phyloP scores from a whole-genome alignment of 2,329 filamentous ascomycete genomes.

The Hypoxylon sp. region DNA sequence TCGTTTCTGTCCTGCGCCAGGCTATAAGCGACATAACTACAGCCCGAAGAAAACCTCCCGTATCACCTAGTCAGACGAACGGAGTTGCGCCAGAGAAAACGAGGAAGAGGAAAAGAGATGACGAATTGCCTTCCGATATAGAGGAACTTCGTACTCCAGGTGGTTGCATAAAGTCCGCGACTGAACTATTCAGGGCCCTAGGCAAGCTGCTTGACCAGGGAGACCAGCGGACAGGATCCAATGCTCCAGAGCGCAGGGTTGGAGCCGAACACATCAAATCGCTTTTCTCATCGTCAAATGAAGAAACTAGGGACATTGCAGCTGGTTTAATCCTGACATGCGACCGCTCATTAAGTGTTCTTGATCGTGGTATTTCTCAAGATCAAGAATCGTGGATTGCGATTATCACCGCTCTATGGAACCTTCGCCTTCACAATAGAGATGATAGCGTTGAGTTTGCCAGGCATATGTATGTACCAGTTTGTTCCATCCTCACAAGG shows the following conservation, averaged over 20 bases:
- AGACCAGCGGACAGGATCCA: constrained; percentile 51
- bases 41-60: constrained; percentile 42
- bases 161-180: constrained; percentile 61
- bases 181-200: constrained; percentile 63
- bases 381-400: constrained; percentile 63
- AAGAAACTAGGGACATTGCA: constrained; percentile 62
- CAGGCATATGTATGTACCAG: constrained; percentile 59
- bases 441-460: constrained; percentile 65
- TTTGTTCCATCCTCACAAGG: constrained; percentile 58
- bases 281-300: constrained; percentile 64
- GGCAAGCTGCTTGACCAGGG: constrained; percentile 62
- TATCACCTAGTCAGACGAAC: constrained; percentile 24
- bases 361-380: constrained; percentile 52
- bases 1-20: constrained; percentile 74
- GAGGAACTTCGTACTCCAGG: constrained; percentile 56
- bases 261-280: constrained; percentile 71
- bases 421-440: constrained; percentile 65
- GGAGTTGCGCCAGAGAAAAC: constrained; percentile 44
- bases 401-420: constrained; percentile 64
- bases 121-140: constrained; percentile 56
- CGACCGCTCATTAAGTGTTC: constrained; percentile 54
- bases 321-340: constrained; percentile 63
- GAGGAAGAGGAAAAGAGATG: constrained; percentile 59
- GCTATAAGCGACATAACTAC: constrained; percentile 71
- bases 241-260: constrained; percentile 60